phyloP scores from a whole-genome alignment of 768 basidiomycete species.

The Leucosporidium scottii region DNA sequence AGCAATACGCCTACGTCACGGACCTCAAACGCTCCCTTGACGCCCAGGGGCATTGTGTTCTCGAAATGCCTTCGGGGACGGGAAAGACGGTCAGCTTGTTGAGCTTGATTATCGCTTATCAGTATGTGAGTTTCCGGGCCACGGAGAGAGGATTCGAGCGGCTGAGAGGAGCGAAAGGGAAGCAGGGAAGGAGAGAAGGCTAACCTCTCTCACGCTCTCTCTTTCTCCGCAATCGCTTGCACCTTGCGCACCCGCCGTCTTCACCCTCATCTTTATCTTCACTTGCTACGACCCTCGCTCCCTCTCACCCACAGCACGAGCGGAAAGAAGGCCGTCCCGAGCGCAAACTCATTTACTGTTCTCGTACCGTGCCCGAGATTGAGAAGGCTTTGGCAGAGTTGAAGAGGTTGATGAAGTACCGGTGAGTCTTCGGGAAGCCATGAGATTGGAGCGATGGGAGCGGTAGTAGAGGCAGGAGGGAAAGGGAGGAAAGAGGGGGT shows the following conservation, averaged over 20 bases:
- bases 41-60: constrained; percentile 97
- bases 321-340: constrained; percentile 42
- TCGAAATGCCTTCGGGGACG: constrained; percentile 99
- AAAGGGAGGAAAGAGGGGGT: too few relatives aligned
- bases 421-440: constrained; percentile 48
- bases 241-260: too few relatives aligned
- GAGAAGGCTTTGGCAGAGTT: constrained; percentile 95
- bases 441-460: too few relatives aligned
- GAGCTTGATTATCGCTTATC: constrained; percentile 93
- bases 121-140: constrained; percentile 58
- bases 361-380: constrained; percentile 97
- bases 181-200: too few relatives aligned
- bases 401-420: constrained; percentile 86
- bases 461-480: too few relatives aligned
- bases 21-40: constrained; percentile 95
- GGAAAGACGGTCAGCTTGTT: constrained; percentile 96
- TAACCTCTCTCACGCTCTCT: too few relatives aligned
- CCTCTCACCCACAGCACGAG: constrained; percentile 78
- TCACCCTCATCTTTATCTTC: too few relatives aligned
- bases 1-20: constrained; percentile 99
- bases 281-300: background rate
- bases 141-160: too few relatives aligned
- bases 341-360: constrained; percentile 95
- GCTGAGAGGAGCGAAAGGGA: too few relatives aligned
- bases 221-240: too few relatives aligned